Base-by-base conservation (phyloP, 345 rosid genomes). In the Odontarrhena argentea region DNA sequence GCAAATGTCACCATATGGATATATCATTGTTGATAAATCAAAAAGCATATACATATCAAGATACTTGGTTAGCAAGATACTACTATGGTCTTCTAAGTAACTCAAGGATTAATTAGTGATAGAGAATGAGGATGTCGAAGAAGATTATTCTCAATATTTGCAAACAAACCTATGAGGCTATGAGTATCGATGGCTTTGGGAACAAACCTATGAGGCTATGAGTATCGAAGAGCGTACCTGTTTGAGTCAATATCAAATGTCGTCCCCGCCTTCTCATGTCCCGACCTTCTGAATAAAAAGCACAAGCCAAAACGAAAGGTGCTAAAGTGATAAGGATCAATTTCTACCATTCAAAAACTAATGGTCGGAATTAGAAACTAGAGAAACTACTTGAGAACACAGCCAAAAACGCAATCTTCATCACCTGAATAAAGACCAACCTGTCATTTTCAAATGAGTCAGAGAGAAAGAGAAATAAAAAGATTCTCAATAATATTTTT, bases 311-410 rank as follows among this genome's bases (percentile, higher is more conserved):
- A 66, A 37, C 42, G 36, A 63, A 42, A 14, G 55, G 46, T 38
- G 63, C 45, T 53, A 52, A 78, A 73, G 69, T 15, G 92, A 82
- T 81, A 76, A 83, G 91, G 57, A 51, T 45, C 56, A 60, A 53
- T 79, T 52, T 43, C 80, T 63, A 73, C 94, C 91, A 73, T 83
- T 68, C 63, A 80, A 71, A 59, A 64, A 35, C 25, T 46, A 45
- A 71, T 36, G 80, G 78, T 70, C 51, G 73, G 24, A 57, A 48
- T 51, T 63, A 30, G 64, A 53, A 66, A 59, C 38, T 11, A 66
- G 63, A 44, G 68, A 36, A 66, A 67, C 67, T 43, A 60, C 52
- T 55, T 52, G 68, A 11, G 61, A 59, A 68, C 73, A 68, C 50
- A 59, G 76, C 69, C 63, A 75, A 74, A 22, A 70, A 52, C 58